Base-by-base conservation (phyloP, 2,329 filamentous ascomycete genomes). In the Cryphonectria radicalis region DNA sequence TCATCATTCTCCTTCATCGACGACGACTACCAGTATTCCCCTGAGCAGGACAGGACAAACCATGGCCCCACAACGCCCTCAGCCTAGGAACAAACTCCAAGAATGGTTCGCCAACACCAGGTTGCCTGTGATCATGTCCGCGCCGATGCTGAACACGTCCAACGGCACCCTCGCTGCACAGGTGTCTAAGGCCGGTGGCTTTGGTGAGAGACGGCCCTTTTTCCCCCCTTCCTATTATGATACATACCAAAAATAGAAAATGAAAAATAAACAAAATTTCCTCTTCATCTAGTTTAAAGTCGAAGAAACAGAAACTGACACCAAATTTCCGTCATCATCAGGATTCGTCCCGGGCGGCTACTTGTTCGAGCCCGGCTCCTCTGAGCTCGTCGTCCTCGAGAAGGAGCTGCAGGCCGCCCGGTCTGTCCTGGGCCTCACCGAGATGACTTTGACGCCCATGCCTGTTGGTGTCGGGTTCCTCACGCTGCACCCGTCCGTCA, bases 401-500 rank as follows among this genome's bases (percentile, higher is more conserved):
- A 72, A 74, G 37, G 78, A 82, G 71, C 79, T 82, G 19, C 25
- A 68, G 53, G 55, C 70, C 35, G 79, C 76, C 1, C 76, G 77
- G 37, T 25, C 73, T 6, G 42, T 75, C 46, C 76, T 80, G 28
- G 71, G 69, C 37, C 76, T 81, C 22, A 74, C 76, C 32, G 70
- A 75, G 25, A 70, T 70, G n/a, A 40, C 66, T 6, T 63, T 60
- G 35, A 73, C 68, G 3, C 73, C 79, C 3, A 78, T 88, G 0
- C 86, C 86, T 53, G 80, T 92, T 53, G 89, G 86, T 71, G 82
- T 91, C 4, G 91, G 90, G 69, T 90, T 92, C 79, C 84, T 92
- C 68, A 86, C 89, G 63, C 88, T 88, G 70, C 79, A 85, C 67
- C 78, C 80, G 32, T 81, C 81, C 35, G 75, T 81, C 1, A n/a